Percentiles rank a stretch among this genome's conserved stretches.
Conservation (phyloP, 1,139 yeast species). For the Candida tetrigidarum region DNA sequence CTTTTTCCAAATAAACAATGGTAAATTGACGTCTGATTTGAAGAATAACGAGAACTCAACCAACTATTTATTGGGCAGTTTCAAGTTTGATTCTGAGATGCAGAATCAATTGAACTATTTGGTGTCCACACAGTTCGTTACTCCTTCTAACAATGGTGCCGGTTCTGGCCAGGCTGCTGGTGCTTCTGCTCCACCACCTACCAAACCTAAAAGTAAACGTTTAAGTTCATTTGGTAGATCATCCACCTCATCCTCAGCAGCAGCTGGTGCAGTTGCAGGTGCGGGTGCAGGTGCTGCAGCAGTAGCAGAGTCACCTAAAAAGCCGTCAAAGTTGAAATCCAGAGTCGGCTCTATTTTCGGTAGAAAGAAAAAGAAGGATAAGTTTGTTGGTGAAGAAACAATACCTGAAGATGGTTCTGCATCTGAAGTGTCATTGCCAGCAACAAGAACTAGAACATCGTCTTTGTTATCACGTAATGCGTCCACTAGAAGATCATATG, state of each 20-base stretch:
- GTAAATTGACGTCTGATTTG: slow-evolving; percentile 47
- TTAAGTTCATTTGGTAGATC: slow-evolving; percentile 12
- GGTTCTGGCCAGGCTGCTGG: no score
- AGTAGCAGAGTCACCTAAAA: slow-evolving; percentile 19
- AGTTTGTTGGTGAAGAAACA: slow-evolving; percentile 24
- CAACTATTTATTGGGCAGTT: slow-evolving; percentile 59
- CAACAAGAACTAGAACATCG: slow-evolving; percentile 15
- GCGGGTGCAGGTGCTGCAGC: no score
- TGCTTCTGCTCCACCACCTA: neutral
- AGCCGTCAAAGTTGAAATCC: slow-evolving; percentile 60
- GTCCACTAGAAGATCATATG: slow-evolving; percentile 16
- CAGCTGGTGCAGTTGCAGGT: no score
- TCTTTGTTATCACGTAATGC: slow-evolving; percentile 14
- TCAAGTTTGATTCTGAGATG: slow-evolving; percentile 45
- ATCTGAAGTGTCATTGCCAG: slow-evolving; percentile 26
- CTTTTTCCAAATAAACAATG: slow-evolving; percentile 66
- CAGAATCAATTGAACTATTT: slow-evolving; percentile 39
- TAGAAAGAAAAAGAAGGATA: slow-evolving; percentile 55
- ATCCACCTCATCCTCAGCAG: neutral
- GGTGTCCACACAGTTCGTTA: slow-evolving; percentile 30
- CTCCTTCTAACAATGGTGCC: slow-evolving; percentile 12
- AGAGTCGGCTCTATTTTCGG: slow-evolving; percentile 87
- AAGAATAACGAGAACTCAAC: slow-evolving; percentile 67
- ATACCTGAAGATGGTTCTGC: slow-evolving; percentile 42
- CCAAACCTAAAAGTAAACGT: slow-evolving; percentile 7